Percentiles rank a stretch among this genome's conserved stretches.
phyloP scores from a whole-genome alignment of 108 stramenopile genomes.

The Skeletonema grethae region DNA sequence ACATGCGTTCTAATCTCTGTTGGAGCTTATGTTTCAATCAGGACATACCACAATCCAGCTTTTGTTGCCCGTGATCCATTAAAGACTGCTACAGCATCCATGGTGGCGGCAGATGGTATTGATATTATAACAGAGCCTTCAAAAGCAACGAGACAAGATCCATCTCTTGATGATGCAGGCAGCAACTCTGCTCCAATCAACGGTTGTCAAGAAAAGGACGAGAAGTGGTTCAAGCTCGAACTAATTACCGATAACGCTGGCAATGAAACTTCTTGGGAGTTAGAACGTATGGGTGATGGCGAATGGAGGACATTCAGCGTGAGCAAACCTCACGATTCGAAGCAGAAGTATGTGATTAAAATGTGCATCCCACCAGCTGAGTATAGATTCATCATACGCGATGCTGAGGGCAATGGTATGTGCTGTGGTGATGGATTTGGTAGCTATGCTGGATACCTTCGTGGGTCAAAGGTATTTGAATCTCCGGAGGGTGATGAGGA shows the following conservation, averaged over 20 bases:
- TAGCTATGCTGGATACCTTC: background rate
- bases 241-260: background rate
- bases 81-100: background rate
- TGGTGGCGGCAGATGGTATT: background rate
- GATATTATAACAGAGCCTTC: background rate
- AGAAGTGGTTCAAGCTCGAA: slow-evolving; percentile 1
- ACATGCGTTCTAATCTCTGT: background rate
- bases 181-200: background rate
- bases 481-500: background rate
- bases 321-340: background rate
- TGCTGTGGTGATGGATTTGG: background rate
- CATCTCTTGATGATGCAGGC: background rate
- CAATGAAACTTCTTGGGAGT: background rate
- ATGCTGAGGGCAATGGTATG: background rate
- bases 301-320: background rate
- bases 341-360: background rate
- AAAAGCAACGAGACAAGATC: background rate
- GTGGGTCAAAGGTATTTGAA: background rate
- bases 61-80: background rate
- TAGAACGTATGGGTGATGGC: background rate
- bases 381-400: background rate
- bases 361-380: background rate
- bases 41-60: background rate
- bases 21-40: background rate
- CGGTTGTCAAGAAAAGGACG: background rate